Evolutionary conservation across 2,329 filamentous ascomycete species (phyloP).

Genomic region (Fusarium mundagurra): DNA sequence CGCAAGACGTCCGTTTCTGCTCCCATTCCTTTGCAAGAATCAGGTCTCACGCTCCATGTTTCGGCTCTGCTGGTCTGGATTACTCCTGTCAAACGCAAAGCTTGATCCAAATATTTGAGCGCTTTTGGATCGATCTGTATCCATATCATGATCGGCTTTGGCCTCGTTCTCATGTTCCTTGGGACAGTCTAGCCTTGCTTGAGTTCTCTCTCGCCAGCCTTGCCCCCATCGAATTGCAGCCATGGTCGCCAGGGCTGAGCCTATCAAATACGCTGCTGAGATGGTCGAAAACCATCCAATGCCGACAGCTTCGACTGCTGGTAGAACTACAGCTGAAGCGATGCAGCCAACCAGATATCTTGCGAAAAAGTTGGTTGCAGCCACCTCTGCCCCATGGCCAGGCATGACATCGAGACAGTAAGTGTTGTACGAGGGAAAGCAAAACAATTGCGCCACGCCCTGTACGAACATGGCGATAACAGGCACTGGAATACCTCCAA

Average conservation of each 20-base stretch:
- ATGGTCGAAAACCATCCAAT: constrained; percentile 86
- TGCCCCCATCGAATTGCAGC: constrained; percentile 53
- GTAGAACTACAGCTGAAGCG: constrained; percentile 76
- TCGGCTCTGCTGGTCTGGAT: constrained; percentile 5
- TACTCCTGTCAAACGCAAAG: background rate
- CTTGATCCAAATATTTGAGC: constrained; percentile 1
- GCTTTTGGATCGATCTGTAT: background rate
- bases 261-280: constrained; percentile 50
- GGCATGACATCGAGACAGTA: constrained; percentile 87
- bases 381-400: constrained; percentile 73
- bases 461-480: constrained; percentile 80
- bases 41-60: constrained; percentile 13
- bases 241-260: constrained; percentile 50
- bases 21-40: background rate
- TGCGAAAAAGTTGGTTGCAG: constrained; percentile 82
- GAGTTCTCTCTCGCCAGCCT: constrained; percentile 51
- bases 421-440: constrained; percentile 79
- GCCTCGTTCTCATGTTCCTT: constrained; percentile 19
- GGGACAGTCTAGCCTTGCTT: constrained; percentile 35
- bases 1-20: background rate
- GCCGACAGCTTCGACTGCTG: constrained; percentile 77
- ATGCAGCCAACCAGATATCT: constrained; percentile 79
- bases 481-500: constrained; percentile 67
- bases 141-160: background rate
- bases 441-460: constrained; percentile 78